A percentile compares a stretch with the other conserved stretches of the same genome.
Evolutionary conservation across 176 grass and related monocot genomes (phyloP).

Genomic region (Tillandsia fasciculata): DNA sequence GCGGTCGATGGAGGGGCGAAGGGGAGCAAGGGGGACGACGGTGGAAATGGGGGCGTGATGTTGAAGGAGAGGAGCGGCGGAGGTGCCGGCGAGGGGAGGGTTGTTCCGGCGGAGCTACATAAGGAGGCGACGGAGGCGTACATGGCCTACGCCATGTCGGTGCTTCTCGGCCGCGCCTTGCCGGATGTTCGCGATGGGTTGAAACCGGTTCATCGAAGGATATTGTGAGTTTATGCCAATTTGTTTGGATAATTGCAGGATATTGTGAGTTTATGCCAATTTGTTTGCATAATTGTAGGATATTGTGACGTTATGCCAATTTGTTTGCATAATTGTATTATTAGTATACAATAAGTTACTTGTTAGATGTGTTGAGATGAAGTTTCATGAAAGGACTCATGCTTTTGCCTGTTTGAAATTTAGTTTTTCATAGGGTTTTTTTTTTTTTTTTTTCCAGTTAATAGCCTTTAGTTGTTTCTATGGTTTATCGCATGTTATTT

Average conservation of each 20-base stretch:
- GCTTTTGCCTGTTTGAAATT: too few species aligned
- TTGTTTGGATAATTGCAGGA: neutral
- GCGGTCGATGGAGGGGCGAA: conserved; percentile 4
- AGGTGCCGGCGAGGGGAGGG: conserved; percentile 22
- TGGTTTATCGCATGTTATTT: too few species aligned
- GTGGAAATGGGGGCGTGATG: conserved; percentile 13
- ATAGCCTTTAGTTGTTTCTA: too few species aligned
- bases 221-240: conserved; percentile 49
- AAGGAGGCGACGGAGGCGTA: conserved; percentile 87
- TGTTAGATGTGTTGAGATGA: too few species aligned
- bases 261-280: too few species aligned
- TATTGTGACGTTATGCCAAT: too few species aligned
- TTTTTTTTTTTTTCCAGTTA: too few species aligned
- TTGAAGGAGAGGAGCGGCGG: conserved; percentile 19
- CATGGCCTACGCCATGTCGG: conserved; percentile 93
- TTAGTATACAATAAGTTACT: too few species aligned
- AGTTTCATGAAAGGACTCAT: too few species aligned
- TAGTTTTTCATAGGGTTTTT: too few species aligned
- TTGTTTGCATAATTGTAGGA: too few species aligned
- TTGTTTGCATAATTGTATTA: too few species aligned
- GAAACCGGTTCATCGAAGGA: conserved; percentile 91
- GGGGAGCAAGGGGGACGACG: conserved; percentile 11
- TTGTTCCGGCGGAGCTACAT: conserved; percentile 74
- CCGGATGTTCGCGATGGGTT: conserved; percentile 90
- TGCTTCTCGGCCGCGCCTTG: conserved; percentile 76